These are phyloP conservation scores for Suillus plorans DNA, from an alignment of 768 basidiomycete genomes.

Conservation along the genomic window DNA sequence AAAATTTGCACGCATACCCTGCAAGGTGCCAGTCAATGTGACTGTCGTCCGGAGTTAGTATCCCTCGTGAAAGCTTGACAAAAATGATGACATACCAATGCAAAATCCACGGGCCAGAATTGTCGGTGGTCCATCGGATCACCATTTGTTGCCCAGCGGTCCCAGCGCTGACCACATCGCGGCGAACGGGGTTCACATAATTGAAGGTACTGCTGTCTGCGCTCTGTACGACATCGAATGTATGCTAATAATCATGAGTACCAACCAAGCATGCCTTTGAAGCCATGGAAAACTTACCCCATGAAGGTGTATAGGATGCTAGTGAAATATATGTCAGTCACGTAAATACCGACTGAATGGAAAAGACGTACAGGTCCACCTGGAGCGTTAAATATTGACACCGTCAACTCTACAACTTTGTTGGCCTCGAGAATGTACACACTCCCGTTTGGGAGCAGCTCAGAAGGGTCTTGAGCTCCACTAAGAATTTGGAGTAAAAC, in stretches of 20 bases:
- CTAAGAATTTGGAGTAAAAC: conserved; percentile 46
- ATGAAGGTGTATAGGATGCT: conserved; percentile 47
- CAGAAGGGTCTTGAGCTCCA: conserved; percentile 32
- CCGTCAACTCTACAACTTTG: conserved; percentile 24
- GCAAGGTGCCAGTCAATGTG: background rate
- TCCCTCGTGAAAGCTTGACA: background rate
- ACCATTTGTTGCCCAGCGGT: background rate
- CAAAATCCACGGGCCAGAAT: background rate
- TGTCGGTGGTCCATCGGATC: background rate
- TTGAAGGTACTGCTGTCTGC: conserved; percentile 25
- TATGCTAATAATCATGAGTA: conserved; percentile 30
- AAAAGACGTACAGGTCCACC: conserved; percentile 2
- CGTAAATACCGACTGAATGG: too few species aligned
- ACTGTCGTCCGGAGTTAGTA: background rate
- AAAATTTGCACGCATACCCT: background rate
- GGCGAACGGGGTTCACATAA: background rate
- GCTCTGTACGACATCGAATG: conserved; percentile 45
- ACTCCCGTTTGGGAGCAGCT: conserved; percentile 26
- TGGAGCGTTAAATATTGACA: conserved; percentile 9
- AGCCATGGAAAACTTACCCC: conserved; percentile 29
- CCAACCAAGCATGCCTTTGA: background rate
- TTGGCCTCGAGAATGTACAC: conserved; percentile 22
- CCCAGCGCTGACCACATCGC: background rate
- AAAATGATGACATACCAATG: background rate
- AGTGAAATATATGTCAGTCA: background rate